Evolutionary conservation across 2,329 filamentous ascomycete species (phyloP), one percentile per base, ranked within the genome.

Genomic region (Kalaharituber pfeilii): DNA sequence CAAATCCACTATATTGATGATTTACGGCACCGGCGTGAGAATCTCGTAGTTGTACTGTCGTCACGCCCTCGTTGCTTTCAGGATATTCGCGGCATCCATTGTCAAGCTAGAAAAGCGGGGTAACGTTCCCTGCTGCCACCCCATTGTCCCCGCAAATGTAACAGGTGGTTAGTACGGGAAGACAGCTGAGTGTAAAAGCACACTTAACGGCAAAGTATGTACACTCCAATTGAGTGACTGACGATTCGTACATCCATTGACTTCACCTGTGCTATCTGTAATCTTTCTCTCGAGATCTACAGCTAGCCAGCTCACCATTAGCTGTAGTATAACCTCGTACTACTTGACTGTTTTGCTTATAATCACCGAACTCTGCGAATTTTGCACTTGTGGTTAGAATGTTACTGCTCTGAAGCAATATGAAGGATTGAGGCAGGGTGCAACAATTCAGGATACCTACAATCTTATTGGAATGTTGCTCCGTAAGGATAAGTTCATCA

Each of bases 31-130:
- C 91, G 5, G 91, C 91, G 64, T 98, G 89, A 1, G 87, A 95
- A 57, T 98, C 94, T 65, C 98, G 91, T 49, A 96, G 76, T 68
- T 98, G 91, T 0, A 91, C 91, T 2, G 86, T 94, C 0, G 89
- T 95, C 68, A 77, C 36, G 72, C 62, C 18, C 76, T 70, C 55
- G 77, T 73, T 15, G 73, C 74, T 59, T 76, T 80, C 3, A 93
- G 68, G 22, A 98, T 84, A 64, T 96, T 95, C 70, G 91, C 93
- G 28, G 88, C 89, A 67, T 98, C 88, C 91, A 61, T 96, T 88
- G 63, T 98, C 91, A 25, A 98, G 82, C 91, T 91, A 98, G 71
- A 98, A 98, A 13, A 96, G 71, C 0, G 91, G 91, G 0, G 91
- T 91, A 51, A 98, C 80, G 64, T 96, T 96, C 1, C 91, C 91